Conservation (phyloP, 2,329 filamentous ascomycete species). For the Westerdykella sp. region DNA sequence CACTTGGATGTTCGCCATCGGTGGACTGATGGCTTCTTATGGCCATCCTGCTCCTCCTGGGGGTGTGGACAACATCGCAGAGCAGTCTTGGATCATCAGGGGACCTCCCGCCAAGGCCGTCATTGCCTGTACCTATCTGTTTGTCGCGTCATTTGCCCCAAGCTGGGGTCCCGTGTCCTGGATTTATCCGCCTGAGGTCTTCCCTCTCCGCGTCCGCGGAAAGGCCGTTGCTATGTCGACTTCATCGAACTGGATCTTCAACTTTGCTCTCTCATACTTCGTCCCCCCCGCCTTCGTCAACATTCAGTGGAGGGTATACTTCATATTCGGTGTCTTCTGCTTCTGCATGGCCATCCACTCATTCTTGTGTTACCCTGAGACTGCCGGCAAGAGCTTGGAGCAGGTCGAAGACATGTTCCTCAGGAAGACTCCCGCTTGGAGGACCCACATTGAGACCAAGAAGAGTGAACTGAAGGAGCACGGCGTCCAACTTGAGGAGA, state of each 20-base stretch:
- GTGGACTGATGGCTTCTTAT: conserved; percentile 55
- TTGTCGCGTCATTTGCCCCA: conserved; percentile 62
- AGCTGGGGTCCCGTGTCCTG: conserved; percentile 56
- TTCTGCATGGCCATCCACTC: conserved; percentile 62
- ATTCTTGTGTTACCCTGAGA: conserved; percentile 61
- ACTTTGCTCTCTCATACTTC: conserved; percentile 52
- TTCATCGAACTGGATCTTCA: conserved; percentile 56
- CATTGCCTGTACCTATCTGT: conserved; percentile 65
- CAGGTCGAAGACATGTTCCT: conserved; percentile 70
- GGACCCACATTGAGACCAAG: conserved; percentile 21
- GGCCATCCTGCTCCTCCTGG: conserved; percentile 42
- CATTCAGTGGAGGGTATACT: conserved; percentile 58
- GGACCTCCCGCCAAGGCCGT: conserved; percentile 45
- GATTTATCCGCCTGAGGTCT: conserved; percentile 58
- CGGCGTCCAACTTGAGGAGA: too few relatives aligned
- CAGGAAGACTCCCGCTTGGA: conserved; percentile 53
- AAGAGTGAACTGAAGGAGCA: too few relatives aligned
- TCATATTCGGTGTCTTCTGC: conserved; percentile 71
- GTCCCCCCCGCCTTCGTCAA: conserved; percentile 54
- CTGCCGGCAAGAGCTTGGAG: conserved; percentile 67
- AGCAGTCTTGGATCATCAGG: conserved; percentile 36
- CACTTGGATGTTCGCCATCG: conserved; percentile 57
- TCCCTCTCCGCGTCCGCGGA: conserved; percentile 56
- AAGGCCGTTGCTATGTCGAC: conserved; percentile 59
- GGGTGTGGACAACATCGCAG: conserved; percentile 38